Conservation (phyloP, 306 rosid species). For the Purshia tridentata region DNA sequence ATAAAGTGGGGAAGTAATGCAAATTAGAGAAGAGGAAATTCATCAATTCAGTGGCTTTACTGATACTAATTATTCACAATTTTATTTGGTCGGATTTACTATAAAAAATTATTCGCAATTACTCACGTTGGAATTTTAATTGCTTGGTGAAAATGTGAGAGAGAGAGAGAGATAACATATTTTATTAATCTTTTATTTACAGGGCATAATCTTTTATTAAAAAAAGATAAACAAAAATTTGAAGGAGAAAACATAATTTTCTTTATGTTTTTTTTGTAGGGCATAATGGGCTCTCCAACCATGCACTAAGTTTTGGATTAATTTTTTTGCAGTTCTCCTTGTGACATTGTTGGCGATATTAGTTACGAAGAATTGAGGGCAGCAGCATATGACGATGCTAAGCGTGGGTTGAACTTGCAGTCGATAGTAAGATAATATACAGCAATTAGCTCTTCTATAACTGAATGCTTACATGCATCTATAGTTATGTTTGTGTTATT, state of each 20-base stretch:
- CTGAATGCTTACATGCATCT: neutral
- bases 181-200: neutral
- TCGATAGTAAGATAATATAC: constrained; percentile 61
- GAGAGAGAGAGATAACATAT: neutral
- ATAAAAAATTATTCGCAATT: neutral
- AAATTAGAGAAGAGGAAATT: neutral
- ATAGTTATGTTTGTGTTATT: neutral
- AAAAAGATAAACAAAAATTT: no score
- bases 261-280: no score
- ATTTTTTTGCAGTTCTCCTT: constrained; percentile 56
- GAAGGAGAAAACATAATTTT: no score
- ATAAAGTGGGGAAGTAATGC: neutral
- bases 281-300: neutral
- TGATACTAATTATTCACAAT: neutral
- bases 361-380: constrained; percentile 89
- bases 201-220: neutral
- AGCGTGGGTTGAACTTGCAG: constrained; percentile 58
- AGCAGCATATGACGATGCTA: constrained; percentile 84
- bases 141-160: neutral
- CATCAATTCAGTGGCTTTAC: neutral
- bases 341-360: constrained; percentile 86
- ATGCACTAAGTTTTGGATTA: constrained; percentile 18
- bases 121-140: neutral
- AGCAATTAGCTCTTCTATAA: neutral
- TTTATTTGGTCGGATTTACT: neutral